Evolutionary conservation across 768 basidiomycete species (phyloP).

Genomic region (Tricholoma saponaceum): DNA sequence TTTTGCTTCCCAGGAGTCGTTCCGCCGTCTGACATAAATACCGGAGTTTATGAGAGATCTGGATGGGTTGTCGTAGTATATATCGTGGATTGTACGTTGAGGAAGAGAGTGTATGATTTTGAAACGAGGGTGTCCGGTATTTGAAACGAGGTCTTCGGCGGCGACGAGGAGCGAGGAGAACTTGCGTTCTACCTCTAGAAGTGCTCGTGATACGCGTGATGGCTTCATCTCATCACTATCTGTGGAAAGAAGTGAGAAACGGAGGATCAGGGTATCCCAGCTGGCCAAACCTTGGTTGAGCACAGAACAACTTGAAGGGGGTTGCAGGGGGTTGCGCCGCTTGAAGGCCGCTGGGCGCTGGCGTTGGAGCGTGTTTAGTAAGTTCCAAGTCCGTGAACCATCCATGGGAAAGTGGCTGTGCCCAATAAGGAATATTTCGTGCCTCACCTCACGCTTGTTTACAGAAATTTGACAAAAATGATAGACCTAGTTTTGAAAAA

Average conservation of each 20-base stretch:
- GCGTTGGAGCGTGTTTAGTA: too few species aligned
- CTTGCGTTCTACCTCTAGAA: constrained; percentile 1
- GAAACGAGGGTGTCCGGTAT: neutral
- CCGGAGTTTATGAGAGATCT: neutral
- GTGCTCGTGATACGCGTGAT: neutral
- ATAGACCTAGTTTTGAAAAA: too few species aligned
- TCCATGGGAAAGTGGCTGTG: neutral
- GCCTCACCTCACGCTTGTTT: too few species aligned
- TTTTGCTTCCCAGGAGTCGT: neutral
- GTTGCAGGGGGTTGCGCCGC: too few species aligned
- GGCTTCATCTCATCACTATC: neutral
- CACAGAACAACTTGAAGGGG: neutral
- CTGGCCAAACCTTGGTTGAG: neutral
- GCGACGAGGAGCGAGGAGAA: neutral
- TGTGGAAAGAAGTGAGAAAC: neutral
- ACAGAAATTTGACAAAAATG: too few species aligned
- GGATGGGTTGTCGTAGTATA: neutral
- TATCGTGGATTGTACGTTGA: neutral
- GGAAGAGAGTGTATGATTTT: neutral
- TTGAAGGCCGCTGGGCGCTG: too few species aligned
- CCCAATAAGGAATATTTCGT: neutral
- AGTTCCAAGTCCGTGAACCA: too few species aligned
- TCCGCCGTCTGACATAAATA: neutral
- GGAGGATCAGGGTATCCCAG: neutral
- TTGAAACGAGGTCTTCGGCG: neutral